phyloP scores from a whole-genome alignment of 768 basidiomycete species.

The Crepidotus variabilis region DNA sequence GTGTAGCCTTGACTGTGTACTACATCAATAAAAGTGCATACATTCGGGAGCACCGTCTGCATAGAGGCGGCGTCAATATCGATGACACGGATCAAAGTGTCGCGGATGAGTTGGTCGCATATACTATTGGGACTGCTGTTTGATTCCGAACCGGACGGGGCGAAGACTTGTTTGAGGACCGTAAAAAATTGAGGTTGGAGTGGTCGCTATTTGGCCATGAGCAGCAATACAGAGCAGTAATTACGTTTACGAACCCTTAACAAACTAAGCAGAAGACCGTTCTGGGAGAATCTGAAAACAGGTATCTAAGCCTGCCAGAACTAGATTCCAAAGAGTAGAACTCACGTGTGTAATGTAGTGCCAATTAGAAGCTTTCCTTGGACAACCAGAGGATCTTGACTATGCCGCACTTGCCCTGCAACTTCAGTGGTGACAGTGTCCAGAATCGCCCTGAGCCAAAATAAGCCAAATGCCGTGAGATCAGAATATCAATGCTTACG shows the following conservation, averaged over 20 bases:
- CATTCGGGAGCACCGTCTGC: constrained; percentile 53
- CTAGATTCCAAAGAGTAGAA: constrained; percentile 1
- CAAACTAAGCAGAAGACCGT: constrained; percentile 53
- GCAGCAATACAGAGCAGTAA: neutral
- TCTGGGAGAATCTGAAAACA: constrained; percentile 44
- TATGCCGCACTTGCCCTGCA: constrained; percentile 39
- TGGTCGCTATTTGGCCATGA: constrained; percentile 31
- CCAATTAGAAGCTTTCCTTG: constrained; percentile 58
- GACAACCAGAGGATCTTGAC: constrained; percentile 54
- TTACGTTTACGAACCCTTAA: constrained; percentile 43
- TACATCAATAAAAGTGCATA: constrained; percentile 52
- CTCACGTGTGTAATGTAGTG: constrained; percentile 45
- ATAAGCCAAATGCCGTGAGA: neutral
- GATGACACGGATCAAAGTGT: constrained; percentile 42
- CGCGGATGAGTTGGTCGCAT: constrained; percentile 52
- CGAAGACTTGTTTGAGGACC: constrained; percentile 46
- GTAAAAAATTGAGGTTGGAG: constrained; percentile 46
- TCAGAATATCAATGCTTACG: constrained; percentile 32
- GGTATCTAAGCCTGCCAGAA: constrained; percentile 1
- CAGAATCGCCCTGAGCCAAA: constrained; percentile 42
- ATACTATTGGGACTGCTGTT: constrained; percentile 27
- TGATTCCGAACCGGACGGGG: constrained; percentile 29
- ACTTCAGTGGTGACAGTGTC: constrained; percentile 49
- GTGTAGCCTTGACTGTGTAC: constrained; percentile 54
- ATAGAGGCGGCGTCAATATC: constrained; percentile 50